Evolutionary conservation across 768 basidiomycete genomes (phyloP).

Genomic region (Boletus rufocinnamomeus): DNA sequence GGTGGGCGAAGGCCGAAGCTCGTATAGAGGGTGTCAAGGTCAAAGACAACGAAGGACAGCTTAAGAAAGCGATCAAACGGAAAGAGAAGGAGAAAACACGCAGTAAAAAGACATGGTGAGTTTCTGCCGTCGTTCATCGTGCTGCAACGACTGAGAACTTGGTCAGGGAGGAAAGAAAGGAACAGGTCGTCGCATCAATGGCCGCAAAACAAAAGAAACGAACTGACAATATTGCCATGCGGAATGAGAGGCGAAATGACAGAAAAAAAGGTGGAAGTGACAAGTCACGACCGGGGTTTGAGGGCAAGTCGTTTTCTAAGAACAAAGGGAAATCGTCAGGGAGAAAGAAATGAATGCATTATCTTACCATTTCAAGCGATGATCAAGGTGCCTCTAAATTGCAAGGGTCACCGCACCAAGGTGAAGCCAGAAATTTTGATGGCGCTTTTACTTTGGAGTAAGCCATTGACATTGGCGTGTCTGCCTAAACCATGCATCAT

Average conservation of each 20-base stretch:
- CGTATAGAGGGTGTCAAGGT: constrained; percentile 91
- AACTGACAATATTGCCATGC: constrained; percentile 84
- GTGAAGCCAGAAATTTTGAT: background rate
- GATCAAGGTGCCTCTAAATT: background rate
- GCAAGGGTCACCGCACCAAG: background rate
- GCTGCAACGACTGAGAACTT: background rate
- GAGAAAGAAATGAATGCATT: constrained; percentile 23
- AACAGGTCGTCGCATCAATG: constrained; percentile 70
- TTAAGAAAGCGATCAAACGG: constrained; percentile 94
- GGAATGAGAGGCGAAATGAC: constrained; percentile 73
- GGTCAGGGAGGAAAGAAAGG: constrained; percentile 85
- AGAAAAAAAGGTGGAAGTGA: constrained; percentile 56
- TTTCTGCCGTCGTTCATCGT: background rate
- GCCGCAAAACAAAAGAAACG: constrained; percentile 90
- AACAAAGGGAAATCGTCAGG: constrained; percentile 37
- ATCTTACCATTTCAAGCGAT: background rate
- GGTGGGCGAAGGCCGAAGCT: constrained; percentile 89
- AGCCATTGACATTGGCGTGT: background rate
- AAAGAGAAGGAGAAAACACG: constrained; percentile 89
- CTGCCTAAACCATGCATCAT: background rate
- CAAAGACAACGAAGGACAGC: constrained; percentile 74
- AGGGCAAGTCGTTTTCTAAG: constrained; percentile 79
- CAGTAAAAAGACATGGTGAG: constrained; percentile 84
- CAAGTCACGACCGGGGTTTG: constrained; percentile 81
- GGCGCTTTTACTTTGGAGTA: background rate